Evolutionary conservation across 2,329 filamentous ascomycete genomes (phyloP).

Genomic region (Fusarium multiceps): DNA sequence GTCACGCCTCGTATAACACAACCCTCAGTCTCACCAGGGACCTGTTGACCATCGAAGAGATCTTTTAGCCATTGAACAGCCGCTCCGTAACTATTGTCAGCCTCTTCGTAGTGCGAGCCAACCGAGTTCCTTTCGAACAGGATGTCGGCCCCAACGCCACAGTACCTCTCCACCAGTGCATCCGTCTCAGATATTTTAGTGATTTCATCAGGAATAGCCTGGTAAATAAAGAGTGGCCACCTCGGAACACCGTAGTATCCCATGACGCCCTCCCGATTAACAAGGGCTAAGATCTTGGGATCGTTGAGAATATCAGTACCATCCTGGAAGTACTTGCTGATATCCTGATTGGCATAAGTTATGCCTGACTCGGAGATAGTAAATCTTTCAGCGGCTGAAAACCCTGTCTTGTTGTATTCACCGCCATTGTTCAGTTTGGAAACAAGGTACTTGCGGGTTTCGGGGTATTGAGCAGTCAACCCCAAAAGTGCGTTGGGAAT

Average conservation of each 20-base stretch:
- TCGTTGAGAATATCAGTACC: conserved; percentile 10
- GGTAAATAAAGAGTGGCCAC: conserved; percentile 39
- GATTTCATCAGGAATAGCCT: conserved; percentile 36
- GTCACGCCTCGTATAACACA: conserved; percentile 38
- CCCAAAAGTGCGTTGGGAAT: conserved; percentile 34
- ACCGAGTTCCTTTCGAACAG: conserved; percentile 36
- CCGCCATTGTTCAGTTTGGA: conserved; percentile 32
- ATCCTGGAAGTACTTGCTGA: conserved; percentile 33
- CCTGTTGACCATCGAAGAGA: conserved; percentile 8
- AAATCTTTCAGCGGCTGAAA: conserved; percentile 32
- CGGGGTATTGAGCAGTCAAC: conserved; percentile 35
- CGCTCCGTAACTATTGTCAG: background rate
- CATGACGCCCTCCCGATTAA: conserved; percentile 39
- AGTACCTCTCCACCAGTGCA: conserved; percentile 33
- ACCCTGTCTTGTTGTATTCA: conserved; percentile 34
- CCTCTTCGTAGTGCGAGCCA: conserved; percentile 27
- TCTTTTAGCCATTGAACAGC: conserved; percentile 28
- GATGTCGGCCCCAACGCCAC: conserved; percentile 34
- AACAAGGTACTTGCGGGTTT: conserved; percentile 21
- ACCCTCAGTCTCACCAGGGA: conserved; percentile 1
- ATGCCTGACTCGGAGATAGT: conserved; percentile 19
- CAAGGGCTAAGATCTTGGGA: background rate
- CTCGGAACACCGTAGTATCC: conserved; percentile 40
- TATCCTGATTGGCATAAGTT: conserved; percentile 11
- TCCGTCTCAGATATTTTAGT: conserved; percentile 31